Evolutionary conservation across 441 rosid genomes (phyloP), one percentile per base, ranked within the genome.

Genomic region (Arabidopsis lyrata): DNA sequence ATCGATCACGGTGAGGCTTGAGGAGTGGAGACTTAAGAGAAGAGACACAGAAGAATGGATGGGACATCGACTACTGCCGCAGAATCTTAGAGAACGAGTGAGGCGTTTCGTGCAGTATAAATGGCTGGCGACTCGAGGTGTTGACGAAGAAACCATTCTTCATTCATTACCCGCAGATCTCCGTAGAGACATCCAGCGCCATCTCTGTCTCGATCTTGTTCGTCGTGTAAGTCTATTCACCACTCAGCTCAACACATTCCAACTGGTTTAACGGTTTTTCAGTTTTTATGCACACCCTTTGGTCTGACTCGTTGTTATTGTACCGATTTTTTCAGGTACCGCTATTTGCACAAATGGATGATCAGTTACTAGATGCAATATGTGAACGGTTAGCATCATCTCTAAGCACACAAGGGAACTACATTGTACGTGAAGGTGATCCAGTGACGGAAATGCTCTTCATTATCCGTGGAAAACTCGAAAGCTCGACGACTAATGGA

Each of bases 41-140:
- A 74, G 96, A 74, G 97, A 95, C 81, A 92, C 97, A 1, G 99
- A 95, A 80, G 99, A 95, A 77, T 92, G 99, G 97, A 95, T 90
- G 99, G 78, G 78, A 81, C 97, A 90, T 77, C 90, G 97, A 15
- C 93, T 92, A 54, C 88, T 95, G 9, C 97, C 98, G 0, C 88
- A 80, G 53, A 86, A 81, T 78, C 77, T 95, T 2, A 82, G 70
- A 68, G 92, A 83, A 71, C 81, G 89, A 36, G 96, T 92, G 45
- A 76, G 92, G 53, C 79, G 83, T 59, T 95, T 89, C 35, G 93
- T 92, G 67, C 97, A 88, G 63, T 90, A 87, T 75, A 92, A 95
- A 79, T 88, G 99, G 97, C 79, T 95, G 38, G 97, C 99, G 8
- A 92, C 97, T 68, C 81, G 85, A 62, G 98, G 98, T 0, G 97